Evolutionary conservation across 108 stramenopile species (phyloP).

Genomic region (Fistulifera solaris): DNA sequence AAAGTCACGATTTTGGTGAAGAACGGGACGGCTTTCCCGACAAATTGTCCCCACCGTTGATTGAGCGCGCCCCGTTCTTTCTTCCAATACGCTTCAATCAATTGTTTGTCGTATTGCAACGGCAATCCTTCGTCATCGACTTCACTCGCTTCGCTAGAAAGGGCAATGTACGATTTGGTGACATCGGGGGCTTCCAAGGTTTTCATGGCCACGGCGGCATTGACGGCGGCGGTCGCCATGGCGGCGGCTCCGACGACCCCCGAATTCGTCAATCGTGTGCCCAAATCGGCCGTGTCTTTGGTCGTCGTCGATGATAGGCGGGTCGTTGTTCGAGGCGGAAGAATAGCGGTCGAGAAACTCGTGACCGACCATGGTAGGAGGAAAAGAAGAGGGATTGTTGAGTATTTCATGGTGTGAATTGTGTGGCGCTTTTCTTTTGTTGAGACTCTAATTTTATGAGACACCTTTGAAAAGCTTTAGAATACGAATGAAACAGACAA

Average conservation of each 20-base stretch:
- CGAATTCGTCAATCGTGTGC: slow-evolving; percentile 48
- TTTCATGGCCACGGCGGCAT: slow-evolving; percentile 85
- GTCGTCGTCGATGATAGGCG: neutral
- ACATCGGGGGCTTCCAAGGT: slow-evolving; percentile 65
- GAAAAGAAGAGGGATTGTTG: too few species aligned
- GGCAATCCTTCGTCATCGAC: slow-evolving; percentile 86
- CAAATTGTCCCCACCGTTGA: slow-evolving; percentile 84
- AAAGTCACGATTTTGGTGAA: slow-evolving; percentile 65
- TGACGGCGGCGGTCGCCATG: slow-evolving; percentile 85
- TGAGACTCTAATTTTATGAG: too few species aligned
- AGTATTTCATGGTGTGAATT: too few species aligned
- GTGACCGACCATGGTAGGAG: too few species aligned
- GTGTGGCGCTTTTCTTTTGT: too few species aligned
- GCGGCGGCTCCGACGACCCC: slow-evolving; percentile 75
- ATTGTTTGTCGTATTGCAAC: slow-evolving; percentile 83
- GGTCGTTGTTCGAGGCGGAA: too few species aligned
- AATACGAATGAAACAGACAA: too few species aligned
- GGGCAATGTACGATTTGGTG: slow-evolving; percentile 62
- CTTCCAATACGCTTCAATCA: slow-evolving; percentile 86
- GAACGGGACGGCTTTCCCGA: slow-evolving; percentile 84
- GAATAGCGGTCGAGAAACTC: too few species aligned
- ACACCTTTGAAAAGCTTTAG: too few species aligned
- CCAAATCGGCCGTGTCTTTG: slow-evolving; percentile 12
- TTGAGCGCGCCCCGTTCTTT: slow-evolving; percentile 82
- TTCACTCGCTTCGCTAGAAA: slow-evolving; percentile 37